Conservation (phyloP, 371 early-diverging fungal species). For the Funneliformis caledonium region DNA sequence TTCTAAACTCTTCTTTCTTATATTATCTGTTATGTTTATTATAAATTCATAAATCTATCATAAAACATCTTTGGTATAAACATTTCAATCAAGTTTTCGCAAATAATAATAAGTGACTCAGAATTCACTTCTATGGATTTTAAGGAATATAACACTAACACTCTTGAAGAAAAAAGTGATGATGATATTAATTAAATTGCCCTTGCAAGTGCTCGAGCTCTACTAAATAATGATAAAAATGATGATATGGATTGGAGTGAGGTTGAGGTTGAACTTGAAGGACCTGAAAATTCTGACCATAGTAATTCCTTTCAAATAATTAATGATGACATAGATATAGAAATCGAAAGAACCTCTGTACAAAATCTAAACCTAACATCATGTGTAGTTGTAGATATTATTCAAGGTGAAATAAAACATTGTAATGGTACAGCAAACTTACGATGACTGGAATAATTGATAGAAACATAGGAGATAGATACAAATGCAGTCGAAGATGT, state of each 20-base stretch:
- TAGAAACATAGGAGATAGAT: conserved; percentile 28
- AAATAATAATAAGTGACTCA: too few relatives aligned
- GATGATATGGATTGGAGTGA: not conserved
- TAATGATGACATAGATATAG: not conserved
- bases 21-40: too few relatives aligned
- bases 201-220: not conserved
- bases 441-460: not conserved
- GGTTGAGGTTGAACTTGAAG: not conserved
- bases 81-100: too few relatives aligned
- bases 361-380: not conserved
- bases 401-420: not conserved
- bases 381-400: not conserved
- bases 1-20: too few relatives aligned
- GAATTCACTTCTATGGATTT: too few relatives aligned
- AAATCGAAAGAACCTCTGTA: not conserved
- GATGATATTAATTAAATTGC: not conserved
- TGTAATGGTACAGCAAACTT: not conserved
- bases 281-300: not conserved
- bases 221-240: not conserved
- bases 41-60: too few relatives aligned
- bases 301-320: too few relatives aligned
- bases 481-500: not conserved
- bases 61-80: too few relatives aligned
- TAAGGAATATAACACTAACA: too few relatives aligned
- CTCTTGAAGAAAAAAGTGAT: not conserved